Base-by-base conservation (phyloP, 1,139 yeast genomes). In the Kodamaea ohmeri region DNA sequence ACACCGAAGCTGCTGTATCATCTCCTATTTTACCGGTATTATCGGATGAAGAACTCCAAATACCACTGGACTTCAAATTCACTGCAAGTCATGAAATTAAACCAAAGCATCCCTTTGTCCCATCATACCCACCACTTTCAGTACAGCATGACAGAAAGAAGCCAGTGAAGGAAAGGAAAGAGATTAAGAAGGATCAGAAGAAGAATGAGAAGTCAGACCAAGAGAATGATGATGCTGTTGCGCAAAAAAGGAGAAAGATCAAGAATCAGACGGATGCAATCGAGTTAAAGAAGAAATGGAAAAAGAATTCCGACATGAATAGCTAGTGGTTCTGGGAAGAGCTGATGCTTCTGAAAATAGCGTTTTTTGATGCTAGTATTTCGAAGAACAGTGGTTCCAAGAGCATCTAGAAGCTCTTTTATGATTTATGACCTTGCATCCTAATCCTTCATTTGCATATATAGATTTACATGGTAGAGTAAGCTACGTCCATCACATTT, bases 101-200 rank as follows among this genome's bases (percentile, higher is more conserved):
- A 6, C 58, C 67, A 0, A 61, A 63, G 2, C 58, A 59, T 36
- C 67, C 63, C 18, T 75, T 76, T 47, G 67, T 67, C 24, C 70
- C 75, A 2, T 56, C 76, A 4, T 61, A 63, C 47, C 67, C 79
- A 0, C 74, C 79, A 2, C 47, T 73, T 12, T 68, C 78, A 0
- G 70, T 76, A 4, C 61, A 58, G 14, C 60, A 53, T 12, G 28
- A 30, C 16, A 35, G 25, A 16, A 30, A 26, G 15, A 31, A 31
- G 21, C 22, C 17, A 5, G 14, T 13, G 25, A 35, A 30, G 20
- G 35, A 31, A 21, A 36, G 22, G 35, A 31, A 31, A 19, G 38
- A 35, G 3, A 6, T 18, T 12, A 36, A 36, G 32, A 36, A 36
- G 20, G 38, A 36, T n/a, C 11, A 12, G 11, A 30, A 35, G 21